phyloP scores from a whole-genome alignment of 805 yeast genomes.

The Candida orba region DNA sequence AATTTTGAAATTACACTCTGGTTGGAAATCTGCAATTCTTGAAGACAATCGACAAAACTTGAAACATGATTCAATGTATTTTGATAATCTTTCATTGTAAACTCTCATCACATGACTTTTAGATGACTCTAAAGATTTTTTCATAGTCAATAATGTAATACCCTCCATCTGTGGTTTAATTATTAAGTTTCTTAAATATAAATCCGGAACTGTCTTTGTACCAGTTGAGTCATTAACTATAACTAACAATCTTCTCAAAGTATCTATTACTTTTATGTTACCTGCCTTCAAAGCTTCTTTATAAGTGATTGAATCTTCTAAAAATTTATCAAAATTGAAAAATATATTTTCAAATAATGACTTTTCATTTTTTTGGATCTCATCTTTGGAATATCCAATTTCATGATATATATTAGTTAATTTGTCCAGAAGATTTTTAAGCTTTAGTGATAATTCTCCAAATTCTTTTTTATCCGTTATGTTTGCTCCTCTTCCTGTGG shows the following conservation, averaged over 20 bases:
- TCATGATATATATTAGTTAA: slow-evolving; percentile 41
- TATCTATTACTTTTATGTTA: slow-evolving; percentile 23
- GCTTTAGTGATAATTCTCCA: slow-evolving; percentile 13
- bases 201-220: slow-evolving; percentile 32
- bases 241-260: slow-evolving; percentile 25
- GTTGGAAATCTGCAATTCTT: slow-evolving; percentile 9
- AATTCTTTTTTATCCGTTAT: slow-evolving; percentile 8
- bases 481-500: not conserved
- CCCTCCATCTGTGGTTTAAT: slow-evolving; percentile 17
- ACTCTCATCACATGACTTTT: slow-evolving; percentile 25
- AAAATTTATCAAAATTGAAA: slow-evolving; percentile 38
- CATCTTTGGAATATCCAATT: slow-evolving; percentile 49
- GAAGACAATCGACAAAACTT: slow-evolving; percentile 2
- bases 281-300: slow-evolving; percentile 25
- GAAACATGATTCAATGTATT: slow-evolving; percentile 14
- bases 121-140: slow-evolving; percentile 26
- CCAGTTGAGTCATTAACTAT: slow-evolving; percentile 31
- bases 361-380: slow-evolving; percentile 41
- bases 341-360: slow-evolving; percentile 43
- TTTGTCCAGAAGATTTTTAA: slow-evolving; percentile 25
- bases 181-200: slow-evolving; percentile 33
- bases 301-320: slow-evolving; percentile 30
- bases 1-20: slow-evolving; percentile 1
- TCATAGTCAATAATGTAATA: slow-evolving; percentile 27
- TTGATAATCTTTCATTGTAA: slow-evolving; percentile 24